Percentiles rank a stretch among this genome's conserved stretches.
Evolutionary conservation across 345 rosid genomes (phyloP).

Genomic region (Excoecaria agallocha): DNA sequence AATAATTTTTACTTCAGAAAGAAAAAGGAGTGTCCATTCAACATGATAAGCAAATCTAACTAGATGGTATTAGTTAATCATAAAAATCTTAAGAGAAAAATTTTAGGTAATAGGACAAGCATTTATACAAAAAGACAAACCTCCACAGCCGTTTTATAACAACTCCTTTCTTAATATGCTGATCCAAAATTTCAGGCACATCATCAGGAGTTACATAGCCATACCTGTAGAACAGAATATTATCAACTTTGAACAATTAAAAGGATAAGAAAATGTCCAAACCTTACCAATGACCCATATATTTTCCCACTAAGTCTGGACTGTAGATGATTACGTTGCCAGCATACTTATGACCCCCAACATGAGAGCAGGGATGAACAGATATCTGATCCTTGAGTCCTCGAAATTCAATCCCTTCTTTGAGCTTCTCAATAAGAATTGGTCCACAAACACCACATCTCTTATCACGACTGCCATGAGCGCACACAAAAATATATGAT

Average conservation of each 20-base stretch:
- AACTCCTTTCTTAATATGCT: conserved; percentile 77
- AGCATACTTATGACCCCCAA: conserved; percentile 96
- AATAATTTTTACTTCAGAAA: neutral
- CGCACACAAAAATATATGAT: conserved; percentile 77
- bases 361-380: conserved; percentile 79
- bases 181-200: conserved; percentile 80
- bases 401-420: conserved; percentile 57
- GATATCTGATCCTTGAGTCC: conserved; percentile 59
- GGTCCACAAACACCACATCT: conserved; percentile 99
- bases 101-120: neutral
- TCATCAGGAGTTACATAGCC: conserved; percentile 94
- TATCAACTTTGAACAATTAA: neutral
- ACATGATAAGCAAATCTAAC: neutral
- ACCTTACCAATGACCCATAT: conserved; percentile 76
- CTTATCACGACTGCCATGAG: conserved; percentile 88
- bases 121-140: conserved; percentile 27
- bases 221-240: conserved; percentile 50
- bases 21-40: neutral
- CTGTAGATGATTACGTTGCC: conserved; percentile 82
- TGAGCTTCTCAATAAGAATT: conserved; percentile 63
- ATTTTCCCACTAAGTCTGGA: conserved; percentile 59
- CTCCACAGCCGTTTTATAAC: conserved; percentile 76
- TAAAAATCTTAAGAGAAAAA: neutral
- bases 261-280: neutral
- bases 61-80: neutral